Evolutionary conservation across 495 filamentous ascomycete genomes (phyloP).

Genomic region (Talaromyces ruber): DNA sequence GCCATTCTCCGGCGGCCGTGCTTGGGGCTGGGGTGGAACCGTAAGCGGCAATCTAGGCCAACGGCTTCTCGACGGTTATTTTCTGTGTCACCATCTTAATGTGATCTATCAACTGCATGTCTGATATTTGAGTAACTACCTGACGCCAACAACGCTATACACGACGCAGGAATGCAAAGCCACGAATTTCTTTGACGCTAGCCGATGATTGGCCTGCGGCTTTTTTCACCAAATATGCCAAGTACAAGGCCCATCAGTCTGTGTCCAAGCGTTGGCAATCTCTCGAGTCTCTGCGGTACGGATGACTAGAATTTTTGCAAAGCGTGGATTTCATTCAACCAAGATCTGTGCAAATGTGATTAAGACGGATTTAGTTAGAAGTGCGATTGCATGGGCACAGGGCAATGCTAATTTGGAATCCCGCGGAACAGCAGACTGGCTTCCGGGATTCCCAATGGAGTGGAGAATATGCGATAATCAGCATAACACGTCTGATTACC

Average conservation of each 20-base stretch:
- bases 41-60: background rate
- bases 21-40: background rate
- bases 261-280: background rate
- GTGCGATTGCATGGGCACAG: background rate
- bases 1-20: background rate
- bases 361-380: background rate
- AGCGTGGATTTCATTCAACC: background rate
- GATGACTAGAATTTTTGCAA: background rate
- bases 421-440: background rate
- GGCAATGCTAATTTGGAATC: background rate
- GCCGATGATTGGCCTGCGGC: background rate
- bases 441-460: background rate
- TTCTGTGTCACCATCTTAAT: background rate
- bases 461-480: background rate
- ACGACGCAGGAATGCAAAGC: background rate
- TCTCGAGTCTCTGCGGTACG: background rate
- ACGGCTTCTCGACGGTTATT: constrained; percentile 4
- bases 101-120: constrained; percentile 6
- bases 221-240: background rate
- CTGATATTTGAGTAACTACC: constrained; percentile 3
- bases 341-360: background rate
- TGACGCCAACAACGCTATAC: background rate
- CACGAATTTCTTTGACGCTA: background rate
- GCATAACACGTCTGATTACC: background rate
- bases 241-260: background rate